Percentiles rank a stretch among this genome's conserved stretches.
phyloP scores from a whole-genome alignment of 768 basidiomycete species.

The Rhodotorula kratochvilovae region DNA sequence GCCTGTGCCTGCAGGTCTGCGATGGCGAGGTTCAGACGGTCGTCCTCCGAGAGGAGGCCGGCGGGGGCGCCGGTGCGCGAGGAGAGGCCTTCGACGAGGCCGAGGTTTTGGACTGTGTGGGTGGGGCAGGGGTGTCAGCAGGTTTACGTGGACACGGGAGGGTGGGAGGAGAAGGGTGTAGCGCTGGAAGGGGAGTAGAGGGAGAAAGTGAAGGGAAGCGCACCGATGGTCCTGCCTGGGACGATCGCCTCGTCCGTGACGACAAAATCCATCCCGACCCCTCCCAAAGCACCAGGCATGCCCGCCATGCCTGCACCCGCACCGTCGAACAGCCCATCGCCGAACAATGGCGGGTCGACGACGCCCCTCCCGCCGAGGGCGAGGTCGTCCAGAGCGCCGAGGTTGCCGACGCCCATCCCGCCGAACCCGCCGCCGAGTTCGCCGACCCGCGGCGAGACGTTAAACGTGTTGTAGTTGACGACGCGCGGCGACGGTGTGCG shows the following conservation, averaged over 20 bases:
- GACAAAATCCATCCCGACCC: background rate
- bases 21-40: constrained; percentile 13
- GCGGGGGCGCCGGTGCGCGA: too few relatives aligned
- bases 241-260: constrained; percentile 11
- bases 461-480: constrained; percentile 26
- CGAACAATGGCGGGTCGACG: constrained; percentile 2
- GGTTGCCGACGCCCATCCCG: background rate
- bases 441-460: constrained; percentile 3
- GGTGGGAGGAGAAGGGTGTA: background rate
- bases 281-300: background rate
- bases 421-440: background rate
- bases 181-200: too few relatives aligned
- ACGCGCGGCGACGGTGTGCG: constrained; percentile 7
- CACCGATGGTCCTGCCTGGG: background rate
- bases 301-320: background rate
- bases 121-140: too few relatives aligned
- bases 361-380: background rate
- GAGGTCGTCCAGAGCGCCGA: constrained; percentile 4
- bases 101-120: constrained; percentile 12
- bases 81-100: constrained; percentile 18
- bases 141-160: too few relatives aligned
- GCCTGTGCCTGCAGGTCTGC: constrained; percentile 6
- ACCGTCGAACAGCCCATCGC: background rate
- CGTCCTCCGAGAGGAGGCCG: constrained; percentile 2
- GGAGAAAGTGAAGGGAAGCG: background rate